Evolutionary conservation across 805 yeast genomes (phyloP).

Genomic region (Ogataea sp.): DNA sequence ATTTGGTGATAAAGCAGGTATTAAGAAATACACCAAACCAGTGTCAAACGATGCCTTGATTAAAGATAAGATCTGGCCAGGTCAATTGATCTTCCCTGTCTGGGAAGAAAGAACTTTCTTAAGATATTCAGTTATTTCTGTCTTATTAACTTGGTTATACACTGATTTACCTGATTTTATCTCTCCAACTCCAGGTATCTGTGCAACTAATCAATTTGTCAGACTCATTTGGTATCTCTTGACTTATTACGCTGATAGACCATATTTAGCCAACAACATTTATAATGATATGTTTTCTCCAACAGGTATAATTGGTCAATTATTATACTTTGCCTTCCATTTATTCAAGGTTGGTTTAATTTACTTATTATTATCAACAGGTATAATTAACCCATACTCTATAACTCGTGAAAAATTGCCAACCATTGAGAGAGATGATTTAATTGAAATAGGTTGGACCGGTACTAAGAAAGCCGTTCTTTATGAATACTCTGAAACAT

Average conservation of each 20-base stretch:
- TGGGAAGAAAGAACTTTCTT: slow-evolving; percentile 46
- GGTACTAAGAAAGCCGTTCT: slow-evolving; percentile 70
- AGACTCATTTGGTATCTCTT: slow-evolving; percentile 21
- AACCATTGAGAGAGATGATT: slow-evolving; percentile 40
- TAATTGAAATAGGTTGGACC: slow-evolving; percentile 85
- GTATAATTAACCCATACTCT: slow-evolving; percentile 70
- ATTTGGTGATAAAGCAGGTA: slow-evolving; percentile 51
- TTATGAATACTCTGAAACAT: slow-evolving; percentile 62
- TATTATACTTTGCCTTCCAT: slow-evolving; percentile 68
- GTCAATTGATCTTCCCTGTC: slow-evolving; percentile 74
- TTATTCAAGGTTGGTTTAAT: slow-evolving; percentile 49
- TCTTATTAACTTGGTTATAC: slow-evolving; percentile 69
- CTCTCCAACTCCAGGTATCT: slow-evolving; percentile 89
- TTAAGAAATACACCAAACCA: slow-evolving; percentile 33
- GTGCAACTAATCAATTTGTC: slow-evolving; percentile 57
- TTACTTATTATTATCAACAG: slow-evolving; percentile 53
- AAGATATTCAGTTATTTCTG: slow-evolving; percentile 30
- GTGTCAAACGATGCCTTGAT: slow-evolving; percentile 44
- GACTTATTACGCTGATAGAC: slow-evolving; percentile 26
- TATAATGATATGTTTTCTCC: slow-evolving; percentile 38
- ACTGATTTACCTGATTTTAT: slow-evolving; percentile 86
- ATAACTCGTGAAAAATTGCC: slow-evolving; percentile 31
- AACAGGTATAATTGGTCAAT: slow-evolving; percentile 41
- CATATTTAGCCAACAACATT: slow-evolving; percentile 36
- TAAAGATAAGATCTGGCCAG: slow-evolving; percentile 71